Conservation (phyloP, 2,329 filamentous ascomycete genomes). For the Hymenoscyphus fraxineus region DNA sequence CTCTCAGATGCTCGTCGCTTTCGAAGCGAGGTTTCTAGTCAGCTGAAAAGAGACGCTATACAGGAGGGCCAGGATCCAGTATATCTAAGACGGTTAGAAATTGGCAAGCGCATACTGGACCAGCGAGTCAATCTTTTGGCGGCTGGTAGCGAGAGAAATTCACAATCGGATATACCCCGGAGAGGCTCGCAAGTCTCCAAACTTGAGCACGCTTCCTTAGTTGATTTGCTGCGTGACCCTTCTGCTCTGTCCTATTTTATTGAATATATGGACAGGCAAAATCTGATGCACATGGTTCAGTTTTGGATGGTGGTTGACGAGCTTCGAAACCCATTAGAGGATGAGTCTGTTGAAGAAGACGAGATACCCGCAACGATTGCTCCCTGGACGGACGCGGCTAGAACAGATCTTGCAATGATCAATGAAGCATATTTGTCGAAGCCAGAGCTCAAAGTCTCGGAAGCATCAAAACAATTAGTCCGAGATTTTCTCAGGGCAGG, state of each 20-base stretch:
- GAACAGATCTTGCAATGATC: constrained; percentile 85
- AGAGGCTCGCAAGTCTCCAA: constrained; percentile 47
- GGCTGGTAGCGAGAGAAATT: constrained; percentile 51
- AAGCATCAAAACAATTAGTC: constrained; percentile 65
- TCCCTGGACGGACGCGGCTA: constrained; percentile 78
- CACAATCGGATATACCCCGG: constrained; percentile 20
- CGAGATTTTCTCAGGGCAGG: constrained; percentile 76
- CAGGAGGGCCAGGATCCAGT: constrained; percentile 77
- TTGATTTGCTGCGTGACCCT: constrained; percentile 84
- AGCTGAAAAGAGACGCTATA: constrained; percentile 79
- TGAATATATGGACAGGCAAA: constrained; percentile 97
- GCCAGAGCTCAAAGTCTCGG: constrained; percentile 73
- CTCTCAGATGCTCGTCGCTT: constrained; percentile 90
- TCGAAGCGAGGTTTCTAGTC: constrained; percentile 85
- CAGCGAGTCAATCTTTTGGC: constrained; percentile 82
- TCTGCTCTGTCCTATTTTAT: constrained; percentile 96
- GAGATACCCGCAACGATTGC: constrained; percentile 57
- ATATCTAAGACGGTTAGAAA: constrained; percentile 85
- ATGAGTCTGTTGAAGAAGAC: constrained; percentile 66
- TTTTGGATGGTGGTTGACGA: constrained; percentile 99
- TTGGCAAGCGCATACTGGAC: constrained; percentile 84
- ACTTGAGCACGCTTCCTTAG: constrained; percentile 70
- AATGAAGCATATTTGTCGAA: constrained; percentile 83
- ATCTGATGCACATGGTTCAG: constrained; percentile 83
- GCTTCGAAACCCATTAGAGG: constrained; percentile 88